Base-by-base conservation (phyloP, 106 monocot species). In the Alisma plantagoaquatica region DNA sequence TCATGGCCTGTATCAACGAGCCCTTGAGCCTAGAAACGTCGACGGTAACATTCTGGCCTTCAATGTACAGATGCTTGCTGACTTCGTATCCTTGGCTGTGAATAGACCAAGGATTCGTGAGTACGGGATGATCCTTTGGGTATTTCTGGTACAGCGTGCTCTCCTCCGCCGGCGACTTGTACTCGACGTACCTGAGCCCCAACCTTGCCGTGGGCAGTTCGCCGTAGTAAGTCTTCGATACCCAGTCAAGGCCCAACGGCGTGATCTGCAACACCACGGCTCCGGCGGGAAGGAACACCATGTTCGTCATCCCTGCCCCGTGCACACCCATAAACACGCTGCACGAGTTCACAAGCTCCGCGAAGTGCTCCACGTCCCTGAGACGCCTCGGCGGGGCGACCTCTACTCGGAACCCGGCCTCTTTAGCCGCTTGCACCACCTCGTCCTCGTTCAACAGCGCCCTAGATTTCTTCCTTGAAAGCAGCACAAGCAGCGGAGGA, bases 211-310 rank as follows among this genome's bases (percentile, higher is more conserved):
- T 56, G 0, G 83, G 75, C 26, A 66, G 43, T n/a, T n/a, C n/a
- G 0, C 61, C 83, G 33, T 56, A 79, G 49, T 78, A 69, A 3
- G 38, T 38, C 45, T 18, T n/a, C n/a, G n/a, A n/a, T n/a, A n/a
- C n/a, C n/a, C n/a, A n/a, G n/a, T n/a, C n/a, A 31, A 87, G 51
- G 6, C 82, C 82, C 66, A 65, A 87, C 9, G 87, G 87, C 49
- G 73, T 68, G 19, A 87, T 60, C 59, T 87, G 87, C 5, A 87
- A 31, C n/a, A 87, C 33, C 23, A 70, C 71, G 8, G 70, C 75
- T 0, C 59, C 61, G 2, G 29, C 41, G 30, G 51, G 57, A 22
- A 87, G 51, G 59, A 82, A 87, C 56, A 87, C 45, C 57, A 82
- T 57, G 66, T 78, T 87, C 2, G 75, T 73, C 45, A 87, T 33